phyloP scores from a whole-genome alignment of 1,284 basidiomycete species.

The Mycosarcoma mackinlayi region DNA sequence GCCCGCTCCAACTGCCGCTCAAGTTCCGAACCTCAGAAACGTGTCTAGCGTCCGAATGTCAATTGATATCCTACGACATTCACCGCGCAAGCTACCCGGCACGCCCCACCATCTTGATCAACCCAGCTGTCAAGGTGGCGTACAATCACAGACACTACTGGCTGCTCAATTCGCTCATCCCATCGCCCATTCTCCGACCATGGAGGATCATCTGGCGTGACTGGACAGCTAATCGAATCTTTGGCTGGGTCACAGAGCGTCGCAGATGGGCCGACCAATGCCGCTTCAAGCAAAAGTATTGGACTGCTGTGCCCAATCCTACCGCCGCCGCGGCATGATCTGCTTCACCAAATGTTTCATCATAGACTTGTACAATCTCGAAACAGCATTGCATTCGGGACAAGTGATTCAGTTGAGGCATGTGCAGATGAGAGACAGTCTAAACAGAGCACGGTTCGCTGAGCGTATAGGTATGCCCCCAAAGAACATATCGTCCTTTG shows the following conservation, averaged over 20 bases:
- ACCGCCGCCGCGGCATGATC: background rate
- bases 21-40: conserved; percentile 71
- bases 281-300: conserved; percentile 14
- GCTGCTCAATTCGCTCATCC: conserved; percentile 39
- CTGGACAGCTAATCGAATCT: conserved; percentile 39
- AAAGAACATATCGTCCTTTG: too few species aligned
- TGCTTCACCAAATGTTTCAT: too few species aligned
- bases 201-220: conserved; percentile 60
- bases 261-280: conserved; percentile 34
- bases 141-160: conserved; percentile 51
- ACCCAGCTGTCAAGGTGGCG: conserved; percentile 67
- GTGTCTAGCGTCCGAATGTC: conserved; percentile 74
- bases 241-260: conserved; percentile 50
- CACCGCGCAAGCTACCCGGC: conserved; percentile 71
- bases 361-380: too few species aligned
- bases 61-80: conserved; percentile 74
- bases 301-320: conserved; percentile 5
- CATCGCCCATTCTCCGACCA: conserved; percentile 39
- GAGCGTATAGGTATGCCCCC: too few species aligned
- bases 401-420: too few species aligned
- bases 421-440: too few species aligned
- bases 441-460: too few species aligned
- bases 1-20: conserved; percentile 66
- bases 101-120: conserved; percentile 71
- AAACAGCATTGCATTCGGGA: too few species aligned